Evolutionary conservation across 805 yeast species (phyloP), one percentile per base, ranked within the genome.

Genomic region (Helenozyma baotianmanensis): DNA sequence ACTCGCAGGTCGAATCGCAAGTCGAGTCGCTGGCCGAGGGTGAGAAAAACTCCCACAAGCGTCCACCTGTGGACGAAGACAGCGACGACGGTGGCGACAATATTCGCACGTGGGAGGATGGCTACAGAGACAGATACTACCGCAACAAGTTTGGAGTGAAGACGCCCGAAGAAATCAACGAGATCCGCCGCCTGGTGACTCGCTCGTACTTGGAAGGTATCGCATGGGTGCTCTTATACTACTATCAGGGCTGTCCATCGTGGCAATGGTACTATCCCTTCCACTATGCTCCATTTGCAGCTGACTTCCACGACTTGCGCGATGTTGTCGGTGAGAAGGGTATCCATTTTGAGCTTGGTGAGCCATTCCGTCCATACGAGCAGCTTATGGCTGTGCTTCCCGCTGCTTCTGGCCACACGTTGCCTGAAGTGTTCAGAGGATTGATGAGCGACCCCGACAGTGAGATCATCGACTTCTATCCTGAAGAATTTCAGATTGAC

Each of bases 231-330:
- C 67, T 92, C 43, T 61, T 86, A 33, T 92, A 92, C 57, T 92
- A 92, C 61, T 90, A 86, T 58, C 97, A 92, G 59, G 97, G 97
- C 2, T 90, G 97, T 62, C 95, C 96, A 0, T 90, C 97, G 0
- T 92, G 99, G 99, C 80, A 80, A 35, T 92, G 98, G 98, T 92
- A 78, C 58, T 92, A 82, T 50, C 98, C 97, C 0, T 90, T 81
- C 55, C 97, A 92, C 54, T 94, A 92, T 62, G 97, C 98, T 0
- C 99, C 99, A 14, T 89, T 92, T 69, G 97, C 97, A 0, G 73
- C 81, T 5, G 99, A 92, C 56, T 84, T 92, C 50, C 66, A 58
- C 2, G 74, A 78, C 29, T 51, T 82, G 25, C 53, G 56, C 9
- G 74, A 68, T 6, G 53, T 79, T 11, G 54, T 66, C 4, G 60